Evolutionary conservation across 202 grass and related monocot species (phyloP).

Genomic region (Elaeis oleifera): DNA sequence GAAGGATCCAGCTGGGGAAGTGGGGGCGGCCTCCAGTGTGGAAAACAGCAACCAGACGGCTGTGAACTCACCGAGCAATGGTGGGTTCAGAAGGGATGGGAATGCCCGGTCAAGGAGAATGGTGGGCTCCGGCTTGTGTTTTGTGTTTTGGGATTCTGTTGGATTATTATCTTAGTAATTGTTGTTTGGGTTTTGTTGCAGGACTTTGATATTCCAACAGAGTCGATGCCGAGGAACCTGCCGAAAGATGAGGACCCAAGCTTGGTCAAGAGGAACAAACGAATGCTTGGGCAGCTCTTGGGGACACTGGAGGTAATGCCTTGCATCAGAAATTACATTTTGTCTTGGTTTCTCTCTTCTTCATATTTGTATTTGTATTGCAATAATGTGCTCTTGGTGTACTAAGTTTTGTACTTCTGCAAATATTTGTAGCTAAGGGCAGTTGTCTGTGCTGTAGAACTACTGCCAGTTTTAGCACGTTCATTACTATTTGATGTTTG

Average conservation of each 20-base stretch:
- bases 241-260: conserved; percentile 66
- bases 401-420: too few relatives aligned
- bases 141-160: background rate
- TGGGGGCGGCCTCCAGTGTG: conserved; percentile 12
- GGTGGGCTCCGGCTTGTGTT: conserved; percentile 27
- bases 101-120: conserved; percentile 25
- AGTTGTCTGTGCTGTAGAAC: too few relatives aligned
- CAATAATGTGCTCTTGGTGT: too few relatives aligned
- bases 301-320: conserved; percentile 75
- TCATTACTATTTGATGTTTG: too few relatives aligned
- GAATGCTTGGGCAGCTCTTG: conserved; percentile 87
- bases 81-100: conserved; percentile 55
- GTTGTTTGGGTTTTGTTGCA: conserved; percentile 20
- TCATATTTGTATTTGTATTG: too few relatives aligned
- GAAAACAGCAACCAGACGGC: conserved; percentile 29
- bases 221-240: conserved; percentile 76
- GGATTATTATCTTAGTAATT: background rate
- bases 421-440: too few relatives aligned
- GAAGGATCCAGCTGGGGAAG: conserved; percentile 3
- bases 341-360: background rate
- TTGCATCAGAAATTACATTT: background rate
- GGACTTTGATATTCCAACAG: conserved; percentile 78
- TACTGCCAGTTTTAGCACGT: too few relatives aligned
- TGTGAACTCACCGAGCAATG: conserved; percentile 24
- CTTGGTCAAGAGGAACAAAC: conserved; percentile 79